Base-by-base conservation (phyloP, 2,329 filamentous ascomycete species). In the Trichoderma citrinoviride region DNA sequence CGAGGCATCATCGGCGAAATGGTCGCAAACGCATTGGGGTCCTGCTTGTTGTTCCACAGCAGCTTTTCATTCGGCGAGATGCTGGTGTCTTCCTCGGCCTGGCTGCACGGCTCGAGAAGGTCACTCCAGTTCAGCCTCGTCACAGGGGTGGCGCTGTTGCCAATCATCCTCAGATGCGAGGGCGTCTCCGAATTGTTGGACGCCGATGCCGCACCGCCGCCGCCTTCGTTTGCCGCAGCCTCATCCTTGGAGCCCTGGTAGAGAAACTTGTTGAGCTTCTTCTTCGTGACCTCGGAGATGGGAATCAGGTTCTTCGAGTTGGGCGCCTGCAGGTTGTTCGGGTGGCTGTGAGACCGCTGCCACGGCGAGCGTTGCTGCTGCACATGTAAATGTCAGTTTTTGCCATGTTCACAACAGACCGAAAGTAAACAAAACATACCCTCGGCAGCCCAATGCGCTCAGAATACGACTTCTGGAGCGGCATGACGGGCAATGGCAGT, bases 41-140 rank as follows among this genome's bases (percentile, higher is more conserved):
- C 77, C 65, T 80, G 77, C 66, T 79, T 80, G 64, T 81, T 83
- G 67, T 87, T 81, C 88, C 88, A 90, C 29, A 83, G 77, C 27
- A 90, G 79, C 61, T 82, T 82, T 56, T 89, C 87, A 68, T 84
- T 84, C 3, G 87, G 87, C 14, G 87, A 88, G 29, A 77, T 74
- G 17, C 81, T 77, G 29, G 78, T 73, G 15, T 83, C 78, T 14
- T 82, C 76, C 57, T 83, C 80, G 41, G 76, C 74, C 19, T 74
- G 71, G 40, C 78, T 76, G 25, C 73, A 73, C 61, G 78, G 78
- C 65, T 82, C 83, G 68, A 86, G 79, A 46, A 89, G 77, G 68
- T 89, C 86, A 63, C 83, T 81, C 81, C 87, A 85, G 52, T 82
- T 81, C 61, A 87, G 73, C 61, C 81, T 81, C 57, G 79, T 82